phyloP scores from a whole-genome alignment of 139 green algal genomes.

The Raphidocelis subcapitata region DNA sequence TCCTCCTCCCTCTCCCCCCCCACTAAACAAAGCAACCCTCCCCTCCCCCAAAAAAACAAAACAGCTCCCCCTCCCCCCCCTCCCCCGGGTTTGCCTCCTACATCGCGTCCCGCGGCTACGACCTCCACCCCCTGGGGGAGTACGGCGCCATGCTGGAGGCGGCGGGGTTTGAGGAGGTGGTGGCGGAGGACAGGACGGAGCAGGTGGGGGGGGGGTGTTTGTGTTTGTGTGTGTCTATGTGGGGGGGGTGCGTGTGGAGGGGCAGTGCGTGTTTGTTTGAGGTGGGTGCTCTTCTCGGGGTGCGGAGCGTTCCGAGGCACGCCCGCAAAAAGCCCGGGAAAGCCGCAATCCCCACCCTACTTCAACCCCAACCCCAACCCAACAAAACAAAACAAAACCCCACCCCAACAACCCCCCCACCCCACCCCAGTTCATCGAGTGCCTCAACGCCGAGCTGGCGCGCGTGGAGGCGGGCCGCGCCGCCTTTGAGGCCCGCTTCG shows the following conservation, averaged over 20 bases:
- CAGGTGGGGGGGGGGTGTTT: neutral
- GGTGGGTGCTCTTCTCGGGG: no score
- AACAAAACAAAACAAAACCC: no score
- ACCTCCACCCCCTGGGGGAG: constrained; percentile 52
- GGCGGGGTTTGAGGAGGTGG: constrained; percentile 64
- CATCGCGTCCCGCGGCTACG: constrained; percentile 65
- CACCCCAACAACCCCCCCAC: neutral
- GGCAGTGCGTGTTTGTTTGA: no score
- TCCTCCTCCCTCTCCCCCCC: no score
- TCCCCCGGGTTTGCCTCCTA: constrained; percentile 63
- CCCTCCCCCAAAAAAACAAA: neutral
- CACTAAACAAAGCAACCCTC: no score
- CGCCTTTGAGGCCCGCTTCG: constrained; percentile 52
- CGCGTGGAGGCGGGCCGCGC: constrained; percentile 28
- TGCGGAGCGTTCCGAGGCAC: no score
- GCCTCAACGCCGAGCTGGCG: constrained; percentile 52
- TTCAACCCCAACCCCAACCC: no score
- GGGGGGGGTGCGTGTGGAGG: no score
- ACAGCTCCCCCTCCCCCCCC: neutral
- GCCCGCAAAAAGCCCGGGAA: no score
- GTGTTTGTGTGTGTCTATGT: no score
- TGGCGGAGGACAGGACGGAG: constrained; percentile 47
- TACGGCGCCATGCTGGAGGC: constrained; percentile 54
- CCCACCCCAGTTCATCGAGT: constrained; percentile 43
- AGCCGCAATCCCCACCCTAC: no score